A percentile compares a stretch with the other conserved stretches of the same genome.
phyloP scores from a whole-genome alignment of 331 rosid species.

The Rhamnella rubrinervis region DNA sequence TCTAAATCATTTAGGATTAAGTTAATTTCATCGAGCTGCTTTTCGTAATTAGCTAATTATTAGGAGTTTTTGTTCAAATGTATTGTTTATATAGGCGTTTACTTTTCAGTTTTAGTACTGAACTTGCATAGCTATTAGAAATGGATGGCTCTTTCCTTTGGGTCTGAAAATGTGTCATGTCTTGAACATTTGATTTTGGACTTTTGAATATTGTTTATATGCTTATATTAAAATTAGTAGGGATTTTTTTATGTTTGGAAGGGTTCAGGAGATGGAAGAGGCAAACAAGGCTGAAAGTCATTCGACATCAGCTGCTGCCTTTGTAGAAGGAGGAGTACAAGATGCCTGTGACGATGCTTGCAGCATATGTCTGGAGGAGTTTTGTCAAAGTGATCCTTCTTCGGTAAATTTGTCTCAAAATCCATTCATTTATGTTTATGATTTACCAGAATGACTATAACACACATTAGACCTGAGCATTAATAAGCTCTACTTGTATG shows the following conservation, averaged over 20 bases:
- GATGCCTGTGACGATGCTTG: conserved; percentile 77
- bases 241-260: conserved; percentile 27
- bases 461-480: not conserved
- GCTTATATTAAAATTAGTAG: conserved; percentile 10
- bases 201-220: not conserved
- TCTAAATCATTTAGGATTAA: not conserved
- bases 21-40: not conserved
- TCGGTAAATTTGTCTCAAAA: conserved; percentile 42
- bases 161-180: not conserved
- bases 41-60: conserved; percentile 1
- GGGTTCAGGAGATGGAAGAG: conserved; percentile 56
- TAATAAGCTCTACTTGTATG: not conserved
- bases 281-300: conserved; percentile 44
- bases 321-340: conserved; percentile 92
- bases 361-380: conserved; percentile 92
- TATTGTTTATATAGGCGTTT: not conserved
- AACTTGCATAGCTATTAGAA: not conserved
- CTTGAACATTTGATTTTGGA: not conserved
- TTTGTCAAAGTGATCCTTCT: conserved; percentile 69
- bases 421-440: not conserved
- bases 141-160: conserved; percentile 2
- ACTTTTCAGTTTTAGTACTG: not conserved
- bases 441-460: too few relatives aligned
- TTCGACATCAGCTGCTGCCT: conserved; percentile 74
- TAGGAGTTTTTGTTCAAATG: not conserved